phyloP scores from a whole-genome alignment of 2,329 filamentous ascomycete genomes.

The Penicillium sp. region DNA sequence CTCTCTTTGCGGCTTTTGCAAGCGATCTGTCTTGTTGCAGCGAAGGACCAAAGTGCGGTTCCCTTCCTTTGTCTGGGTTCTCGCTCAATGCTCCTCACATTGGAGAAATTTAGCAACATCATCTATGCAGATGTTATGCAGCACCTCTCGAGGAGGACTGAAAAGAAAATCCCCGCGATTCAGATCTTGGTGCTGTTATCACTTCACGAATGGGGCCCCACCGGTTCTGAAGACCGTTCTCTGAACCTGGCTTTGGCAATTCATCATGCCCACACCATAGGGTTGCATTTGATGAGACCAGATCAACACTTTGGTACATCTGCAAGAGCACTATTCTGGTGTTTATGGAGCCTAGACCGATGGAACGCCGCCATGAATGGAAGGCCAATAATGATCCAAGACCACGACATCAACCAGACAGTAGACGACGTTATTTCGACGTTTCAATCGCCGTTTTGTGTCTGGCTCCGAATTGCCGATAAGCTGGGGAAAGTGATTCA shows the following conservation, averaged over 20 bases:
- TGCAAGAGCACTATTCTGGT: conserved; percentile 20
- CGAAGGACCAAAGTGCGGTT: conserved; percentile 29
- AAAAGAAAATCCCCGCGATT: conserved; percentile 29
- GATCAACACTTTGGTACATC: conserved; percentile 2
- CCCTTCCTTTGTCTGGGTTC: conserved; percentile 24
- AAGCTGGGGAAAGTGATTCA: conserved; percentile 10
- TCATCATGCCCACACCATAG: conserved; percentile 33
- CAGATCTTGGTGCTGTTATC: conserved; percentile 33
- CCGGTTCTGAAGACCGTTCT: conserved; percentile 33
- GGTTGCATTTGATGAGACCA: conserved; percentile 26
- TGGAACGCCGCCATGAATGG: conserved; percentile 26
- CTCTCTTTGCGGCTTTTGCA: conserved; percentile 29
- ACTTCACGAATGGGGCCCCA: conserved; percentile 33
- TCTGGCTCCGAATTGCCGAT: conserved; percentile 15
- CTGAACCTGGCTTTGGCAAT: conserved; percentile 32
- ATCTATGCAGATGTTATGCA: conserved; percentile 26
- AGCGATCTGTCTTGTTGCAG: conserved; percentile 33
- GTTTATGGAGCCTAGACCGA: conserved; percentile 24
- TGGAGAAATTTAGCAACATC: conserved; percentile 10
- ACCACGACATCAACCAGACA: conserved; percentile 17
- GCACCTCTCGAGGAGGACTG: conserved; percentile 20
- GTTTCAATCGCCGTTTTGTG: conserved; percentile 15
- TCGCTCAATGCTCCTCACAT: neutral
- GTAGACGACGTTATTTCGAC: conserved; percentile 9
- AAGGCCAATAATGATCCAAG: conserved; percentile 22